A percentile compares a stretch with the other conserved stretches of the same genome.
These are phyloP conservation scores for Platismatia glauca DNA, from an alignment of 495 filamentous ascomycete species.

Conservation along the genomic window DNA sequence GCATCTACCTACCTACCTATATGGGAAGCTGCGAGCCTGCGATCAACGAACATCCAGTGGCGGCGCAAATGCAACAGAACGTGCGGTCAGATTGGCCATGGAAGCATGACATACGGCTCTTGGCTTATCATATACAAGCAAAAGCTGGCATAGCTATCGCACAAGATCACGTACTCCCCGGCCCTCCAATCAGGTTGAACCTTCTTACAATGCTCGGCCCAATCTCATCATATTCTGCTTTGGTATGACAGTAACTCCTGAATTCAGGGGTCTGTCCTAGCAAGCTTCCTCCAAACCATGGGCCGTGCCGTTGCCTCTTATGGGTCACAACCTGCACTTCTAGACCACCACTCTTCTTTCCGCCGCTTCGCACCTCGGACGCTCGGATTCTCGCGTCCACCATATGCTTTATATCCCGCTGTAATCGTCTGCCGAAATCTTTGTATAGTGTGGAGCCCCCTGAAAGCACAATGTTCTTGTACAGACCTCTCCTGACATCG, in stretches of 20 bases:
- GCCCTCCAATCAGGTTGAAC: conserved; percentile 71
- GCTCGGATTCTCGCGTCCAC: conserved; percentile 87
- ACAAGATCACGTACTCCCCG: conserved; percentile 50
- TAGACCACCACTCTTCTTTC: conserved; percentile 68
- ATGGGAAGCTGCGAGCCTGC: conserved; percentile 1
- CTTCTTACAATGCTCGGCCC: conserved; percentile 91
- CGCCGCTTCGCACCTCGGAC: conserved; percentile 83
- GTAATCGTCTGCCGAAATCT: conserved; percentile 89
- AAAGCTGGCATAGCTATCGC: not conserved
- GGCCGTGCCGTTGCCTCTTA: conserved; percentile 90
- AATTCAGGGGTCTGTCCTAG: conserved; percentile 98
- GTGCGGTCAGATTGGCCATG: not conserved
- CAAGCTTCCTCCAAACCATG: conserved; percentile 96
- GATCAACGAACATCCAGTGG: not conserved
- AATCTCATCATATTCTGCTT: conserved; percentile 91
- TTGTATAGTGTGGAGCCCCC: conserved; percentile 96
- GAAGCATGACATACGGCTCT: not conserved
- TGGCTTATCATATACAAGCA: not conserved
- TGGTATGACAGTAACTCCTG: conserved; percentile 96
- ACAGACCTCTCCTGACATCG: conserved; percentile 89
- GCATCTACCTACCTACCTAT: too few relatives aligned
- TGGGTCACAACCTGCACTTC: conserved; percentile 96
- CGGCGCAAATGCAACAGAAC: not conserved
- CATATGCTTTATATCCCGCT: conserved; percentile 90
- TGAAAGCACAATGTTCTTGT: conserved; percentile 99